Evolutionary conservation across 2,329 filamentous ascomycete genomes (phyloP), one percentile per base, ranked within the genome.

Genomic region (Orbilia ellipsospora): DNA sequence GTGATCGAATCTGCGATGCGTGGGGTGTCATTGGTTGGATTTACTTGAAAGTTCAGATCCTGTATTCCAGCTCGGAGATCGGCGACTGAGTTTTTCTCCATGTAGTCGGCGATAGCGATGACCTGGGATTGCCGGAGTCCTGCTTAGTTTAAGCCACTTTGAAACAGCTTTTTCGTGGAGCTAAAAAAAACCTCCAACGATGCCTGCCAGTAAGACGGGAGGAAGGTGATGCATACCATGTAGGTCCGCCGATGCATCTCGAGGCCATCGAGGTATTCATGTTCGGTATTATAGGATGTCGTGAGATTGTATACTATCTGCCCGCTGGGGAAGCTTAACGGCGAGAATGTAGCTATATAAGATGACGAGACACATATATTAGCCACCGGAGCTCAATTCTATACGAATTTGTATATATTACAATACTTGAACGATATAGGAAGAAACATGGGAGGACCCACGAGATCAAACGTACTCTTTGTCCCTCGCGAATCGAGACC

Each of bases 261-360:
- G 57, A 80, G 79, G 18, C 73, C 75, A 51, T 80, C 79, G 15
- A 80, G 73, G 45, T 80, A 80, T 50, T 80, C 78, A 68, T 80
- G 79, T 60, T 80, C 79, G 50, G 73, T 85, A 82, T 99, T 95
- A 84, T 97, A 97, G 0, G 95, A 90, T 75, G 92, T 93, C 70
- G 91, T 90, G 77, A 97, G 87, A 81, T 97, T 91, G 86, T 95
- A 97, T 80, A 97, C 87, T 76, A 98, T 90, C 80, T 90, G 89
- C 75, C 94, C 94, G 79, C 90, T 88, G 10, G 93, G 93, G 82
- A 95, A 97, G 13, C 91, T 92, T 80, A 95, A 85, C 48, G 94
- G 94, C 72, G 93, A 96, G 83, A 98, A 97, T 90, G 95, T 94
- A 83, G 93, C 93, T 97, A 82, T 23, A 13, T 61, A 77, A 77